Base-by-base conservation (phyloP, 768 basidiomycete genomes). In the Rhodotorula sphaerocarpa region DNA sequence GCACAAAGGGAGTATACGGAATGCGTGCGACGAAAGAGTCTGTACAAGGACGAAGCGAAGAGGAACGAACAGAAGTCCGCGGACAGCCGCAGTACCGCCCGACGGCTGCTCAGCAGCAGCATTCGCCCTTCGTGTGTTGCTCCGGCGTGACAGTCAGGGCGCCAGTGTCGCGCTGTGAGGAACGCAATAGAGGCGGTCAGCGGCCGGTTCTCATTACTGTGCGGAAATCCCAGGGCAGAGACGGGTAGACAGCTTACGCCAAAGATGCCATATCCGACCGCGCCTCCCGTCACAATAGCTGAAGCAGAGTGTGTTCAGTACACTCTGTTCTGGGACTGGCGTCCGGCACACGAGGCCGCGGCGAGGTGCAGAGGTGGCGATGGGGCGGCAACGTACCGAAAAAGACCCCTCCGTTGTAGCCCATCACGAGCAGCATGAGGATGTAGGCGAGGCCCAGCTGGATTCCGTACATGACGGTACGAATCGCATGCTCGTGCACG, bases 331-430 rank as follows among this genome's bases (percentile, higher is more conserved):
- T n/a, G n/a, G n/a, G n/a, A n/a, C n/a, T n/a, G n/a, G n/a, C n/a
- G n/a, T n/a, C n/a, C n/a, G n/a, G n/a, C n/a, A n/a, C n/a, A n/a
- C n/a, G n/a, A n/a, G n/a, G n/a, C n/a, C n/a, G n/a, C n/a, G n/a
- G n/a, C n/a, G n/a, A n/a, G n/a, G n/a, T n/a, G n/a, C 36, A 39
- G 10, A 16, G 36, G 9, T 16, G 10, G 16, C 36, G 36, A 39
- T 39, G 10, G 10, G 16, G 36, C 9, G 36, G 36, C 9, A 16
- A 16, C 36, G 9, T 16, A 39, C 36, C 36, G 39, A 76, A 59
- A 28, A 76, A 68, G 59, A 76, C 64, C 39, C 64, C 73, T 2
- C 73, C 74, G 63, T 75, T 75, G 70, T 68, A 75, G 65, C 71
- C 75, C 75, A 75, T 75, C 39, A 68, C 73, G 28, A 74, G 68